Evolutionary conservation across 2,329 filamentous ascomycete genomes (phyloP), one percentile per base, ranked within the genome.

Genomic region (Drechslerella coelobrocha): DNA sequence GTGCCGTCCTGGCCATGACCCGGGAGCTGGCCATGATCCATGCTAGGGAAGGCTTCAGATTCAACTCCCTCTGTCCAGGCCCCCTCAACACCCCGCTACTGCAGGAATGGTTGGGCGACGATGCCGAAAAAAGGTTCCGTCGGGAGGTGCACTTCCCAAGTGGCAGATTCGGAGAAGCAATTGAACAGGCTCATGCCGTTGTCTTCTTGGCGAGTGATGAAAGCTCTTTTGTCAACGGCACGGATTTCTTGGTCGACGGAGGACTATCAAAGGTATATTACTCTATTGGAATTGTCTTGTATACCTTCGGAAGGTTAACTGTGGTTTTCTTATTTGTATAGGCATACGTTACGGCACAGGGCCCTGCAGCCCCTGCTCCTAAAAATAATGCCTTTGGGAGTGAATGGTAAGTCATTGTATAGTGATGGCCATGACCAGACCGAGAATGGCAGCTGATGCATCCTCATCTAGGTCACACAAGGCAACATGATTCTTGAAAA

Each of bases 231-330:
- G 89, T 96, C 77, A 96, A 94, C 74, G 92, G 90, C 9, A 89
- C 86, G 68, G 94, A 97, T 78, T 96, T 97, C 81, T 89, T 96
- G 2, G 92, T 97, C 24, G 94, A 99, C 77, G 94, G 94, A 66
- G 93, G 93, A 69, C 91, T 99, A 90, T 93, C 88, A 76, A 96
- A 90, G 84, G 84, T 82, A 76, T 27, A 26, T 17, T 17, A 17
- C 14, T 24, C 27, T 23, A 10, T 0, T 14, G 27, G 9, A 19
- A 12, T 54, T 43, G 34, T 34, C 3, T 8, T n/a, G 45, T 57
- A 17, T 43, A 19, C 17, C 27, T 10, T 24, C 19, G 17, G n/a
- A 19, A 52, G 39, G 26, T 61, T 4, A 39, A 24, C 54, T 21
- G 14, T 31, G 39, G 24, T n/a, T 50, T 21, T 48, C 7, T 51